Conservation (phyloP, 805 yeast genomes). For the Saitoella complicata region DNA sequence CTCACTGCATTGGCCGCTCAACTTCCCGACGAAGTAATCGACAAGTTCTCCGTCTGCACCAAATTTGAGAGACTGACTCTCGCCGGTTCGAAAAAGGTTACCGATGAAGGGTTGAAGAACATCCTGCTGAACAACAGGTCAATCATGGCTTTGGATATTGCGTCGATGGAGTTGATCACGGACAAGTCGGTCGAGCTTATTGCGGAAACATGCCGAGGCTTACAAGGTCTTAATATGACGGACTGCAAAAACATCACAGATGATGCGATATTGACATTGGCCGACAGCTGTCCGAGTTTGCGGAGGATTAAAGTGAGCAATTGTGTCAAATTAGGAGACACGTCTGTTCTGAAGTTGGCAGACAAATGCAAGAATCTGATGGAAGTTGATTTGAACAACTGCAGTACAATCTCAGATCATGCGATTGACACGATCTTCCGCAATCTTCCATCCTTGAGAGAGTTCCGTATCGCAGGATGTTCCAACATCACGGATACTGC, state of each 20-base stretch:
- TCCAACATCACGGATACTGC: constrained; percentile 58
- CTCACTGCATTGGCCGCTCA: constrained; percentile 54
- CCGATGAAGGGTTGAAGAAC: constrained; percentile 42
- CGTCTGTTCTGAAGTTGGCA: constrained; percentile 41
- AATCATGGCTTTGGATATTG: constrained; percentile 72
- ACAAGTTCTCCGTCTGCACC: constrained; percentile 44
- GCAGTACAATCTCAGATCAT: constrained; percentile 56
- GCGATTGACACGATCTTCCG: constrained; percentile 41
- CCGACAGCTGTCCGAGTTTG: constrained; percentile 50
- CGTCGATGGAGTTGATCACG: constrained; percentile 53
- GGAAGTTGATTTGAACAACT: constrained; percentile 76
- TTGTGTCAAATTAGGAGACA: constrained; percentile 49
- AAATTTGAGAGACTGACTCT: constrained; percentile 74
- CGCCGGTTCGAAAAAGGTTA: constrained; percentile 56
- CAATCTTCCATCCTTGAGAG: constrained; percentile 58
- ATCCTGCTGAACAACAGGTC: constrained; percentile 50
- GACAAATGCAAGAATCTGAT: constrained; percentile 64
- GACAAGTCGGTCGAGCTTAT: constrained; percentile 57
- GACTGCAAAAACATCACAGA: constrained; percentile 62
- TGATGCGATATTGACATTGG: constrained; percentile 40
- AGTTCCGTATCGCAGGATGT: constrained; percentile 49
- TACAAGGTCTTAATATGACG: constrained; percentile 84
- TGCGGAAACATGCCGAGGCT: constrained; percentile 52
- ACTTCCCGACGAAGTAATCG: constrained; percentile 48
- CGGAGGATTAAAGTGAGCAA: constrained; percentile 73